A percentile compares a stretch with the other conserved stretches of the same genome.
phyloP scores from a whole-genome alignment of 2,329 filamentous ascomycete genomes.

The Trematosphaeria pertusa region DNA sequence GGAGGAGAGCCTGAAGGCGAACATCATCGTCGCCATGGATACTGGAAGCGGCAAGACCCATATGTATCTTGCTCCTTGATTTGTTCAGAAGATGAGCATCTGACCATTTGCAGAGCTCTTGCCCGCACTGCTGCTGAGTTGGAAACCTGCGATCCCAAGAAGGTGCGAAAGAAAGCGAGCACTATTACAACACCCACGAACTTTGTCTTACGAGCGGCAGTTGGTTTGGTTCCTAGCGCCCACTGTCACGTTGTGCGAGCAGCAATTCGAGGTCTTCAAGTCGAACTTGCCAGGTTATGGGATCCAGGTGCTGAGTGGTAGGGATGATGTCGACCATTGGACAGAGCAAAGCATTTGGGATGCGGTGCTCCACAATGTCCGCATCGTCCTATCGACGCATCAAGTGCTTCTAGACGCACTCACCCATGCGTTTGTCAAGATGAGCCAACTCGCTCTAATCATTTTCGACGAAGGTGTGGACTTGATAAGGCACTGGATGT shows the following conservation, averaged over 20 bases:
- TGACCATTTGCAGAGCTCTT: constrained; percentile 46
- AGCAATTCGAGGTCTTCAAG: constrained; percentile 49
- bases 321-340: constrained; percentile 77
- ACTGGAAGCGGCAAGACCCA: constrained; percentile 59
- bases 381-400: constrained; percentile 79
- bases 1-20: constrained; percentile 51
- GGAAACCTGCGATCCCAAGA: constrained; percentile 44
- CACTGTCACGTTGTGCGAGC: constrained; percentile 54
- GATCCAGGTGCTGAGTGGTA: constrained; percentile 69
- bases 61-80: constrained; percentile 34
- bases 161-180: constrained; percentile 34
- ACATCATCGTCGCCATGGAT: constrained; percentile 58
- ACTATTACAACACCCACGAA: too few relatives aligned
- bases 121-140: constrained; percentile 53
- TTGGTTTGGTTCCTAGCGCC: constrained; percentile 57
- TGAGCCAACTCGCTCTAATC: constrained; percentile 70
- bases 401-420: constrained; percentile 78
- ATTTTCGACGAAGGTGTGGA: constrained; percentile 80
- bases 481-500: neutral
- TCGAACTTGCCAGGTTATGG: constrained; percentile 56
- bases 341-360: constrained; percentile 72
- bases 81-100: neutral
- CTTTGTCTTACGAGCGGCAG: too few relatives aligned
- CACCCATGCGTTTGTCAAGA: constrained; percentile 73
- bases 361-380: constrained; percentile 66